These are phyloP conservation scores for Tetrapisispora taiwanensis DNA, from an alignment of 805 yeast genomes.

Conservation along the genomic window DNA sequence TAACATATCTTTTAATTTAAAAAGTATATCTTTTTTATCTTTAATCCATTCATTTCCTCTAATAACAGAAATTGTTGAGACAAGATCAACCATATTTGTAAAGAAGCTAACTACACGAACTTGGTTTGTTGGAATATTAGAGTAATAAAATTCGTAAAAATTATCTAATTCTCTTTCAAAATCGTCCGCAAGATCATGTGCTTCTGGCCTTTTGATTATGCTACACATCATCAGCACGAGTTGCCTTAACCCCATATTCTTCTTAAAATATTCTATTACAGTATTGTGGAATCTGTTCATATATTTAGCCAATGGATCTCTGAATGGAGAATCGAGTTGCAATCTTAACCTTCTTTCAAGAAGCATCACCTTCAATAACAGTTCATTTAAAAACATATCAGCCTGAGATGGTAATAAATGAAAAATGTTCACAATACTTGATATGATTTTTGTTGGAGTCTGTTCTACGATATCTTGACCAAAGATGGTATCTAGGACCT, in stretches of 20 bases:
- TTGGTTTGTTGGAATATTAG: slow-evolving; percentile 33
- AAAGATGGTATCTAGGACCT: slow-evolving; percentile 62
- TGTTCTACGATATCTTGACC: slow-evolving; percentile 73
- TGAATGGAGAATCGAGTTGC: slow-evolving; percentile 78
- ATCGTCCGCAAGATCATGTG: slow-evolving; percentile 41
- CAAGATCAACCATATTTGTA: slow-evolving; percentile 62
- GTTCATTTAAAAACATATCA: slow-evolving; percentile 79
- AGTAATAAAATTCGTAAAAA: slow-evolving; percentile 38
- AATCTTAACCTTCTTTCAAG: slow-evolving; percentile 79
- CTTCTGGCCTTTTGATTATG: slow-evolving; percentile 24
- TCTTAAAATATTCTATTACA: slow-evolving; percentile 57
- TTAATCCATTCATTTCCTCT: slow-evolving; percentile 51
- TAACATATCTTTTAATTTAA: slow-evolving; percentile 24
- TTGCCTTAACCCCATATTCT: slow-evolving; percentile 53
- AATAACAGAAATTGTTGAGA: slow-evolving; percentile 40
- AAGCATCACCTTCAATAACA: slow-evolving; percentile 62
- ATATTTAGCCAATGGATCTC: slow-evolving; percentile 82
- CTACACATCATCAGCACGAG: slow-evolving; percentile 36
- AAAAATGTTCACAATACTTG: slow-evolving; percentile 83
- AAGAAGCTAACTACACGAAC: slow-evolving; percentile 34
- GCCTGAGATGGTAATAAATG: slow-evolving; percentile 90
- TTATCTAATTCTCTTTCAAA: slow-evolving; percentile 43
- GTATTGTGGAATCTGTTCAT: slow-evolving; percentile 74
- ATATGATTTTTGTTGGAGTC: slow-evolving; percentile 74
- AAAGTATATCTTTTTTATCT: slow-evolving; percentile 31